Evolutionary conservation across 2,329 filamentous ascomycete genomes (phyloP), one percentile per base, ranked within the genome.

Genomic region (Zymoseptoria pseudotritici): DNA sequence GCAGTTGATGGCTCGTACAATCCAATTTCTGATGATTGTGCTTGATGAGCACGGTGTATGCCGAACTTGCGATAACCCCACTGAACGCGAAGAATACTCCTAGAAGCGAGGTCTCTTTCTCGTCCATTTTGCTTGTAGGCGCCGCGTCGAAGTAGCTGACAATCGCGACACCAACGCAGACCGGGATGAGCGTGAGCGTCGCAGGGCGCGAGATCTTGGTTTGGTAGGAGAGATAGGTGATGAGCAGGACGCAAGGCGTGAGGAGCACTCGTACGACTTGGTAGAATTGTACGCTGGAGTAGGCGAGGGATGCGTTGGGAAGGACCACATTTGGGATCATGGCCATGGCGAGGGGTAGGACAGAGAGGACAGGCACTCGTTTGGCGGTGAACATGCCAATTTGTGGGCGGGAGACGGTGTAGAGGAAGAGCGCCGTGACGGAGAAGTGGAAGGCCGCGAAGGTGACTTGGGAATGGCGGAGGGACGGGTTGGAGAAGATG

Each of bases 271-370:
- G 82, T 4, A 84, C 85, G 54, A 88, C 82, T 71, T 89, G 86
- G 72, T 88, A 89, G 71, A 89, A 88, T 50, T 85, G 86, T 50
- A 89, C 83, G 55, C 82, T 82, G 21, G 85, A 88, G 71, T 83
- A 87, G 29, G 86, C 85, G 51, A 89, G 77, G 1, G 84, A 87
- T 6, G 88, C 74, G 68, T 89, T 89, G 9, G 85, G 85, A 9
- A 89, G 77, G 63, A 89, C 84, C 69, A 89, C 85, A 72, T 88
- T 88, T 61, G 86, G 77, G 56, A 83, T 81, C 86, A 89, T 88
- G 67, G 84, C 82, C 29, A 86, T 68, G 2, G 84, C 83, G n/a
- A 89, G 77, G 2, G 86, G 86, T 19, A 87, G 75, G 58, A 89
- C 82, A 42, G 83, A 79, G 60, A 76, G 74, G 54, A 86, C 73